phyloP scores from a whole-genome alignment of 225 moss, liverwort and hornwort species.

The Rhytidiadelphus loreus region DNA sequence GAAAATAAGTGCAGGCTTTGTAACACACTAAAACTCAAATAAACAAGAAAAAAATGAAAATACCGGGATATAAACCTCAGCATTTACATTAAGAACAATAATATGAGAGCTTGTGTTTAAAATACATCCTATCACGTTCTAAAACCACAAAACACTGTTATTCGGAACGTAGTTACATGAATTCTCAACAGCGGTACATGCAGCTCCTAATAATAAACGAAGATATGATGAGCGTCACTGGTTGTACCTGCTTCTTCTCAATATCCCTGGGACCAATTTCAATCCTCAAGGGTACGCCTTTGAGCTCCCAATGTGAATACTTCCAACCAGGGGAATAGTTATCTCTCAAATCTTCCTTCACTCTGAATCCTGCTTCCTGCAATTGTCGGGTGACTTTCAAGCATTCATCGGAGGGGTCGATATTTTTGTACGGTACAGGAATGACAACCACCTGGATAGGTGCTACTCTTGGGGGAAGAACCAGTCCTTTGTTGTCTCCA shows the following conservation, averaged over 20 bases:
- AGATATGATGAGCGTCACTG: neutral
- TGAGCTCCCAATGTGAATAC: slow-evolving; percentile 81
- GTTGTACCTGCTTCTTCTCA: slow-evolving; percentile 57
- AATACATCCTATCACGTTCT: neutral
- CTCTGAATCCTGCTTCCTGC: slow-evolving; percentile 59
- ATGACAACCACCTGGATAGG: slow-evolving; percentile 81
- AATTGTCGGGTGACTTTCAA: slow-evolving; percentile 41
- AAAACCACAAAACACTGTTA: neutral
- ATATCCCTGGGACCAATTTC: slow-evolving; percentile 85
- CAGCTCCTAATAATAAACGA: neutral
- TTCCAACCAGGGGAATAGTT: slow-evolving; percentile 75
- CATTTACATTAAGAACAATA: too few species aligned
- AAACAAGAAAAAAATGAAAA: too few species aligned
- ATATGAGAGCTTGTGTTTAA: neutral
- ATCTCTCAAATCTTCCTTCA: slow-evolving; percentile 75
- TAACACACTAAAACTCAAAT: neutral
- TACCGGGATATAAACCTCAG: neutral
- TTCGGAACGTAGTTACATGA: neutral
- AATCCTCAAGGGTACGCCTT: slow-evolving; percentile 79
- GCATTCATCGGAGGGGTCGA: slow-evolving; percentile 62
- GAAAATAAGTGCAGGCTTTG: neutral
- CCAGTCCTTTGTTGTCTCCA: slow-evolving; percentile 84
- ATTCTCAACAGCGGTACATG: neutral
- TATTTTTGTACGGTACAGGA: slow-evolving; percentile 60
- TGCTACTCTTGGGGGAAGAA: slow-evolving; percentile 82